Conservation (phyloP, 257 asterid genomes). For the Jaltomata sinuosa region DNA sequence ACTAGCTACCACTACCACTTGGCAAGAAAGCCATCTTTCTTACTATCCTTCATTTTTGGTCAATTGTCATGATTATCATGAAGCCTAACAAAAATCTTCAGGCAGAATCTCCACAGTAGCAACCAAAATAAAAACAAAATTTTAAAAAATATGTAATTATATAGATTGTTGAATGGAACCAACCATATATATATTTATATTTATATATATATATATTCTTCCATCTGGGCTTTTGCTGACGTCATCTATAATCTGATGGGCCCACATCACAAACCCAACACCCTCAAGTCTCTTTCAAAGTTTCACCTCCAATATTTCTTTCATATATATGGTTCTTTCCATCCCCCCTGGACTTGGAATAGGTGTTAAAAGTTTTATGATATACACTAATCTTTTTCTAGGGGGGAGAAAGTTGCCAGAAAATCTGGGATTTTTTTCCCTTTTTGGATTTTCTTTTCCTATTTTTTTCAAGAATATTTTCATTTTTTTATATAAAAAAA, state of each 20-base stretch:
- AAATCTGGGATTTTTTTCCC: conserved; percentile 43
- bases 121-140: not conserved
- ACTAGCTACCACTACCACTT: not conserved
- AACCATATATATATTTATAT: conserved; percentile 20
- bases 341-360: conserved; percentile 7
- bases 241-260: conserved; percentile 20
- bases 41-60: not conserved
- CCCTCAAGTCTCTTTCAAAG: conserved; percentile 32
- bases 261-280: conserved; percentile 2
- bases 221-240: conserved; percentile 11
- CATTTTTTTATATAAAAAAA: not conserved
- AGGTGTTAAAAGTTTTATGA: not conserved
- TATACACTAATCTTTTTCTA: not conserved
- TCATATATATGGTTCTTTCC: not conserved
- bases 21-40: not conserved
- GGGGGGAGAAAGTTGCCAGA: conserved; percentile 25
- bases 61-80: conserved; percentile 7
- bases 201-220: no score
- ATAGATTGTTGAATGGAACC: conserved; percentile 33
- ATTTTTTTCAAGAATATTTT: not conserved
- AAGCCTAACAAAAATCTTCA: conserved; percentile 16
- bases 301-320: conserved; percentile 12
- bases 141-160: not conserved
- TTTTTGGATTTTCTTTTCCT: not conserved
- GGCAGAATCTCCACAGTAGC: conserved; percentile 25